Percentiles rank a stretch among this genome's conserved stretches.
phyloP scores from a whole-genome alignment of 2,329 filamentous ascomycete genomes.

The Cyphellophora attinorum region DNA sequence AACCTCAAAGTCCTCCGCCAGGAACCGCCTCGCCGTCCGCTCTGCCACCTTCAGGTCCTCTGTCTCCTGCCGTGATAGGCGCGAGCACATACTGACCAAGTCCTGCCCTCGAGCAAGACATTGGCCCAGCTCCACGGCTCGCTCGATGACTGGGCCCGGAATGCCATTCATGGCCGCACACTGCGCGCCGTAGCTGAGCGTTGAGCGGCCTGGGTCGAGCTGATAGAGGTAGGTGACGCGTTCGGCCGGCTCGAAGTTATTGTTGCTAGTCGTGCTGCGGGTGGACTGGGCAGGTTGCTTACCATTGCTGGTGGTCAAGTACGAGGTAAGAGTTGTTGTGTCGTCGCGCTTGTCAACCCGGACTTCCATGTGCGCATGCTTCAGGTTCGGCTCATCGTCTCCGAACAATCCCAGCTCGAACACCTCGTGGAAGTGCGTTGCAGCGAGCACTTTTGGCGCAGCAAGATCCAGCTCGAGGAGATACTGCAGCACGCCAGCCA shows the following conservation, averaged over 20 bases:
- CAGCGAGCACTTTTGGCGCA: slow-evolving; percentile 50
- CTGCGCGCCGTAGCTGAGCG: slow-evolving; percentile 71
- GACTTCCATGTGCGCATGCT: slow-evolving; percentile 52
- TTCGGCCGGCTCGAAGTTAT: slow-evolving; percentile 31
- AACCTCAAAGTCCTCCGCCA: slow-evolving; percentile 10
- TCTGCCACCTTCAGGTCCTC: slow-evolving; percentile 58
- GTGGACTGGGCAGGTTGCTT: no score
- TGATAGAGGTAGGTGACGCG: slow-evolving; percentile 62
- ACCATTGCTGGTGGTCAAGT: slow-evolving; percentile 22
- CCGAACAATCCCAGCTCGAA: slow-evolving; percentile 43
- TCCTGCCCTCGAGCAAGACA: slow-evolving; percentile 66
- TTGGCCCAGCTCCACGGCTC: slow-evolving; percentile 64
- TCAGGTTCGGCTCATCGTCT: slow-evolving; percentile 37
- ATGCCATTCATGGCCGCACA: slow-evolving; percentile 86
- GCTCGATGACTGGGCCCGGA: slow-evolving; percentile 57
- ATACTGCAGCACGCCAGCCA: slow-evolving; percentile 51
- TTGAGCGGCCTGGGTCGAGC: slow-evolving; percentile 55
- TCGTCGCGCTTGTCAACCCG: slow-evolving; percentile 27
- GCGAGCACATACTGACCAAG: slow-evolving; percentile 61
- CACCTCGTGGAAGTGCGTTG: slow-evolving; percentile 54
- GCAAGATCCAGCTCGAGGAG: slow-evolving; percentile 39
- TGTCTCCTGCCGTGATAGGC: slow-evolving; percentile 54
- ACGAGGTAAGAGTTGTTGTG: no score
- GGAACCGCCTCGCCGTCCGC: slow-evolving; percentile 10
- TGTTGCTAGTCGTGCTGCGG: no score